Evolutionary conservation across 306 rosid species (phyloP).

Genomic region (Rubus parviflorus): DNA sequence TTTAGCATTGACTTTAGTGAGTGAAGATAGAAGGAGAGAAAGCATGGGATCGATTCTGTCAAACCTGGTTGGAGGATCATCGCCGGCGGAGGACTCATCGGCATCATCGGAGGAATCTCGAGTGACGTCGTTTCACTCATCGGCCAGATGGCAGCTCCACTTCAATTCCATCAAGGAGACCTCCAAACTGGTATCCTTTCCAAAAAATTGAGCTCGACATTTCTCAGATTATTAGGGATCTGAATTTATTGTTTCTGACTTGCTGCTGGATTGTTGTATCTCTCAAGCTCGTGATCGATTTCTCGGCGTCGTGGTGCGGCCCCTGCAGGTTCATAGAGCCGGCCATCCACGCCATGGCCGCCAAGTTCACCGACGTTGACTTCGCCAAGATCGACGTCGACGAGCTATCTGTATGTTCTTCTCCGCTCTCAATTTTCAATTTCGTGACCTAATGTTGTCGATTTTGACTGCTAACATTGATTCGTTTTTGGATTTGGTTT

Average conservation of each 20-base stretch:
- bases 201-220: too few species aligned
- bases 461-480: neutral
- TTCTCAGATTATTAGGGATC: constrained; percentile 10
- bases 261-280: neutral
- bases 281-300: constrained; percentile 69
- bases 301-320: constrained; percentile 96
- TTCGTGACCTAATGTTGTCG: too few species aligned
- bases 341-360: constrained; percentile 51
- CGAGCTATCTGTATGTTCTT: constrained; percentile 55
- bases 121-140: constrained; percentile 57
- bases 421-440: too few species aligned
- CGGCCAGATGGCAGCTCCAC: constrained; percentile 75
- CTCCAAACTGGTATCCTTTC: constrained; percentile 44
- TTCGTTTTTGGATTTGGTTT: neutral
- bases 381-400: constrained; percentile 93
- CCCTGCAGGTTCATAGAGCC: constrained; percentile 90
- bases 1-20: neutral
- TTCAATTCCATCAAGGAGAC: constrained; percentile 48
- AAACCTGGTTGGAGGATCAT: neutral
- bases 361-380: constrained; percentile 50
- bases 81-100: neutral
- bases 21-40: neutral
- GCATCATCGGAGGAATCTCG: constrained; percentile 29
- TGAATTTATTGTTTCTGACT: neutral
- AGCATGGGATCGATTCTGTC: constrained; percentile 47